Evolutionary conservation across 73 alveolate genomes (phyloP).

Genomic region (Tetrahymena elliotti): DNA sequence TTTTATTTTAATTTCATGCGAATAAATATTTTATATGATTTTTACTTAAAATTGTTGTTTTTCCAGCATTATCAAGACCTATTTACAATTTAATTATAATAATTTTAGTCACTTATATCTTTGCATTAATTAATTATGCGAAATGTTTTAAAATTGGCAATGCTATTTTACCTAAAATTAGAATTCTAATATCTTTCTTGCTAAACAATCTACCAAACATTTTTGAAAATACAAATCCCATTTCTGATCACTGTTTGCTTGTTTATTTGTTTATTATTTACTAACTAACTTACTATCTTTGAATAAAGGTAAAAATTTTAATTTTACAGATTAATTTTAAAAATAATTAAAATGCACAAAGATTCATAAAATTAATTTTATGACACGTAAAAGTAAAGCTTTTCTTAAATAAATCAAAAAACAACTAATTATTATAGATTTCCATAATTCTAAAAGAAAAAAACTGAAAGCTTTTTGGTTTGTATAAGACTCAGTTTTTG

Average conservation of each 20-base stretch:
- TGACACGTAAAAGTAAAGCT: neutral
- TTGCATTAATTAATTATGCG: too few relatives aligned
- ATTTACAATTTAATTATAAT: neutral
- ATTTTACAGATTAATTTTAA: neutral
- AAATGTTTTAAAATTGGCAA: neutral
- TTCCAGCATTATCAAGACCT: constrained; percentile 78
- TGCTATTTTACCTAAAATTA: constrained; percentile 43
- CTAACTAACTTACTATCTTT: neutral
- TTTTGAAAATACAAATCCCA: constrained; percentile 74
- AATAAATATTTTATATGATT: neutral
- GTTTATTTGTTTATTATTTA: neutral
- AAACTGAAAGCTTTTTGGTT: neutral
- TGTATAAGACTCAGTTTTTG: too few relatives aligned
- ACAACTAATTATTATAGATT: neutral
- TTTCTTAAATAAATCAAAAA: neutral
- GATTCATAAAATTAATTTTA: neutral
- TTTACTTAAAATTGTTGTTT: constrained; percentile 69
- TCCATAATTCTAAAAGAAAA: neutral
- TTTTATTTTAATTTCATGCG: neutral
- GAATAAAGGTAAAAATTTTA: neutral
- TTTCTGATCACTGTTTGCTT: too few relatives aligned
- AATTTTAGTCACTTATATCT: too few relatives aligned
- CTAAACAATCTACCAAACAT: constrained; percentile 60
- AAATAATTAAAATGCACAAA: neutral
- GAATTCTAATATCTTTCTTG: constrained; percentile 56